These are phyloP conservation scores for Hanseniaspora thailandica DNA, from an alignment of 805 yeast genomes.

Conservation along the genomic window DNA sequence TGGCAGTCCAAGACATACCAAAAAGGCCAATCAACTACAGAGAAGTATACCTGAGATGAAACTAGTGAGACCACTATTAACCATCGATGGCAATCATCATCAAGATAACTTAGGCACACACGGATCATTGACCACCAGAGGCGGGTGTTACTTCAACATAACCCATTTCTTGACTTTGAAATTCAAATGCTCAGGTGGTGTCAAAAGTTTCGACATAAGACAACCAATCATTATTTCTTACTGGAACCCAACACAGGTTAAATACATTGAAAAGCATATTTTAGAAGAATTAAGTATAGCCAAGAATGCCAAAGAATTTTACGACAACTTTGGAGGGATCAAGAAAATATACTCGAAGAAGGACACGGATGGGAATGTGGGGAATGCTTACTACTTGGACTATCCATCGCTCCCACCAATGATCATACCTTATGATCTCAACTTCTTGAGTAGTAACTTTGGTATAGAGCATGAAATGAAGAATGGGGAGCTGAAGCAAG, in stretches of 20 bases:
- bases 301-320: constrained; percentile 26
- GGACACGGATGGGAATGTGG: not conserved
- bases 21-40: not conserved
- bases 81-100: constrained; percentile 17
- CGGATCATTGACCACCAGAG: constrained; percentile 40
- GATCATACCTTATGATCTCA: constrained; percentile 20
- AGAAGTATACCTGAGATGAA: constrained; percentile 10
- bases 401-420: constrained; percentile 31
- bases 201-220: constrained; percentile 38
- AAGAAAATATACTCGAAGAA: constrained; percentile 25
- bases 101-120: constrained; percentile 23
- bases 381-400: constrained; percentile 20
- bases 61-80: constrained; percentile 6
- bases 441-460: constrained; percentile 1
- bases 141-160: constrained; percentile 37
- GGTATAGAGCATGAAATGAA: constrained; percentile 9
- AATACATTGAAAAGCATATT: constrained; percentile 43
- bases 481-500: constrained; percentile 4
- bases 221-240: constrained; percentile 48
- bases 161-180: constrained; percentile 42
- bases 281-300: constrained; percentile 42
- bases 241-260: constrained; percentile 38
- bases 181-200: constrained; percentile 35
- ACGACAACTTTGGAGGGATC: constrained; percentile 30
- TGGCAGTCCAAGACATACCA: not conserved